Base-by-base conservation (phyloP, 2,329 filamentous ascomycete species). In the Elsinoe necatrix region DNA sequence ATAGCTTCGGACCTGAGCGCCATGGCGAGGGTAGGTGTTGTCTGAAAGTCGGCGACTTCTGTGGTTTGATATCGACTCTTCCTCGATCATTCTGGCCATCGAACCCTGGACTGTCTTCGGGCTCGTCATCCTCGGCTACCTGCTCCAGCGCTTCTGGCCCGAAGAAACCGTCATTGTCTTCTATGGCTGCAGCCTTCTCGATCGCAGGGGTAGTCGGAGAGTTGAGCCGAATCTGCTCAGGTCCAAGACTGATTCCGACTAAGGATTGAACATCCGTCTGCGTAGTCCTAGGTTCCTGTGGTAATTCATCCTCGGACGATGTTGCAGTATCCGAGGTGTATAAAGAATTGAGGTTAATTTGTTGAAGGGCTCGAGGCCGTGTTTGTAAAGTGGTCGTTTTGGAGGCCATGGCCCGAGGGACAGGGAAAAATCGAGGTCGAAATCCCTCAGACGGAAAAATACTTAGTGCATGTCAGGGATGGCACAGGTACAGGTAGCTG, bases 221-320 rank as follows among this genome's bases (percentile, higher is more conserved):
- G 34, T 74, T 78, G 65, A 83, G 71, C 42, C 77, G 75, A 51
- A 75, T 80, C 65, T 84, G 81, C 41, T 75, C 72, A 37, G 73
- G 73, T 58, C 80, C 74, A 60, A 84, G 82, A 64, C 80, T 83
- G 63, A 84, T 73, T 1, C 80, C 80, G 61, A 84, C 73, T 31
- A 81, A 71, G 11, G 69, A 72, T 54, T 71, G 68, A 14, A 68
- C 72, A 59, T 74, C 71, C 8, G 50, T 73, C 71, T 16, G 58
- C 11, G 63, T 67, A 62, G 54, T 67, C 63, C 55, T 67, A 56
- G 35, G 43, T 9, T 61, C 60, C 4, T 66, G 67, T 47, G 59
- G 65, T 20, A 52, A n/a, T 51, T 76, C 68, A 45, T 71, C 74
- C 23, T 75, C 74, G 54, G 73, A 76, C 4, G 74, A 74, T n/a